Evolutionary conservation across 805 yeast species (phyloP), one percentile per base, ranked within the genome.

Genomic region (Candida awuae): DNA sequence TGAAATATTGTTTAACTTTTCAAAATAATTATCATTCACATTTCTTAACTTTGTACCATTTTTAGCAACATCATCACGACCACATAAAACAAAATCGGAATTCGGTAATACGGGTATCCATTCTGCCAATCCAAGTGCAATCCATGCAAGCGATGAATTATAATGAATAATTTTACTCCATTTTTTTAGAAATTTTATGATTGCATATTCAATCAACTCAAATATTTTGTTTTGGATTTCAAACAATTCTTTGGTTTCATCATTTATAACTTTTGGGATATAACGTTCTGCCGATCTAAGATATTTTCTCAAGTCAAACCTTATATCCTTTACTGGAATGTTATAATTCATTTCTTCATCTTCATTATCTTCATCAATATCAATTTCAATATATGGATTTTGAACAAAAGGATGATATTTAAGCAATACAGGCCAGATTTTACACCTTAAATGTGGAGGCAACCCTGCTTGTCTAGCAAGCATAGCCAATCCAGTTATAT

Each of bases 401-500:
- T 75, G 60, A 12, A 85, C 95, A 64, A 79, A 84, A 1, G 97
- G 96, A 57, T 88, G 97, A 51, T 77, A 77, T 48, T 78, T 78
- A 41, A 88, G 59, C 36, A 88, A 59, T 4, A 84, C 61, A 1
- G 96, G 95, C 97, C 97, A 88, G 7, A 84, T 82, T 41, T 71
- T 66, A 48, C 75, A 77, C 43, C 97, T 69, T 38, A 86, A 65
- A 41, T 77, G 71, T 1, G 94, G 90, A 1, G 97, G 97, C 20
- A 87, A 67, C 3, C 97, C 97, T 41, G 77, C 66, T 48, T 80
- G 87, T 46, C 95, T 70, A 5, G 95, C 90, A 6, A 88, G 59
- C 47, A 76, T 65, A 1, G 97, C 94, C 34, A 88, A 61, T 0
- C 87, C 84, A 34, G 79, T 77, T 41, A 79, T 79, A 53, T 88